Conservation (phyloP, 306 rosid species). For the Ammopiptanthus mongolicus region DNA sequence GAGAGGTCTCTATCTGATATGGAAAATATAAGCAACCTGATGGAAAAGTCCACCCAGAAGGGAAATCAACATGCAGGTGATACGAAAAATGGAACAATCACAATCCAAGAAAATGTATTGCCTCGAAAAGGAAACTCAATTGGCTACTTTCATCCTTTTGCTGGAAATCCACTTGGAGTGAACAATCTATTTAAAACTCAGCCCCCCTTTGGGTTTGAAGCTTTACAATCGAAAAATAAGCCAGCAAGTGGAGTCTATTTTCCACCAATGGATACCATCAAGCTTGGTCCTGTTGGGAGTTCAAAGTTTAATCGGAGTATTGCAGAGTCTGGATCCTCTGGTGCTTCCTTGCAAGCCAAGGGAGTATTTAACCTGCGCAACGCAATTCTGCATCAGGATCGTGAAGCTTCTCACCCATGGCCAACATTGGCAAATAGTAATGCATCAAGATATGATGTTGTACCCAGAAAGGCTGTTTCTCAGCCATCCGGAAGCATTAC, state of each 20-base stretch:
- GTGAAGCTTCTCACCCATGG: slow-evolving; percentile 41
- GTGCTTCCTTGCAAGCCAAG: slow-evolving; percentile 25
- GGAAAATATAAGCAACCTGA: slow-evolving; percentile 21
- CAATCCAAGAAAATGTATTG: slow-evolving; percentile 23
- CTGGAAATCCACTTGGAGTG: slow-evolving; percentile 16
- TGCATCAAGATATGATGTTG: slow-evolving; percentile 23
- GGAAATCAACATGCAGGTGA: neutral
- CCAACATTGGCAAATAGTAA: slow-evolving; percentile 24
- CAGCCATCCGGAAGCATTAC: slow-evolving; percentile 17
- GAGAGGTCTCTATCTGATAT: slow-evolving; percentile 52
- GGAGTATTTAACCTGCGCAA: slow-evolving; percentile 36
- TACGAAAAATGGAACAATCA: slow-evolving; percentile 17
- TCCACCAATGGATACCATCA: slow-evolving; percentile 19
- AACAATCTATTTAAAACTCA: slow-evolving; percentile 34
- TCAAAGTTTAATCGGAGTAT: slow-evolving; percentile 36
- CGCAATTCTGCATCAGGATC: slow-evolving; percentile 24
- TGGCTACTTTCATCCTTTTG: slow-evolving; percentile 28
- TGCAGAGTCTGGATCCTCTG: slow-evolving; percentile 29
- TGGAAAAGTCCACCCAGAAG: slow-evolving; percentile 27
- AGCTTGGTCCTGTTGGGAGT: slow-evolving; percentile 28
- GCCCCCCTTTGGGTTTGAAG: slow-evolving; percentile 17
- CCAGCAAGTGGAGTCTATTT: slow-evolving; percentile 32
- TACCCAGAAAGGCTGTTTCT: slow-evolving; percentile 29
- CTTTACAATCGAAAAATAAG: slow-evolving; percentile 37
- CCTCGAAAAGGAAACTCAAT: slow-evolving; percentile 35